Evolutionary conservation across 805 yeast genomes (phyloP), one percentile per base, ranked within the genome.

Genomic region (Cyberlindnera americana): DNA sequence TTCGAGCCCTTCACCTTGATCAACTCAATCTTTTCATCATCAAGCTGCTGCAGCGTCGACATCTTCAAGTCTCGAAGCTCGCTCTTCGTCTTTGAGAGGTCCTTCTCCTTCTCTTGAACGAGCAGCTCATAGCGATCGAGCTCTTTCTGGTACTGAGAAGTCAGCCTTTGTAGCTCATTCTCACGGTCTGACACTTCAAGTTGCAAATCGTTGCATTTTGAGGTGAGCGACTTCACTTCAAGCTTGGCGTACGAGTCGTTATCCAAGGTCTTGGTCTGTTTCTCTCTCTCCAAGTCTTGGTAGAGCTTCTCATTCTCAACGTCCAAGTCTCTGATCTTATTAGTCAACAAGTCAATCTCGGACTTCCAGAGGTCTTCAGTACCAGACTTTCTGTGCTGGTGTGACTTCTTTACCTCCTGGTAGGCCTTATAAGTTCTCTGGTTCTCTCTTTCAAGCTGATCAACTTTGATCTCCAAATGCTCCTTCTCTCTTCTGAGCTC

Each of bases 181-280:
- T 49, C 49, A 47, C 59, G 43, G 35, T 58, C 49, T 28, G 46
- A 21, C 21, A 60, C 21, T 46, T 57, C 53, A 11, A 53, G 34
- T 36, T 62, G 62, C 4, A 61, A 41, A 7, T 57, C 62, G 43
- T 65, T 62, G 38, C 65, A 64, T 35, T 60, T 56, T 5, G 64
- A 38, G 0, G 68, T 53, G 4, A 69, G 53, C n/a, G 64, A 57
- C 28, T 62, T 62, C 37, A 71, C 56, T 40, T 68, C 73, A n/a
- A 58, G 46, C 18, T 64, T 61, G 12, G 67, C 65, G 30, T 59
- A 60, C 5, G 55, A 45, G 21, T 56, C 48, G 4, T 44, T 29
- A 9, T 43, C 18, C 19, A 25, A 5, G 25, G 29, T 24, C 34
- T 52, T 45, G 35, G 53, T 22, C 48, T 38, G 14, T 40, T 41